Conservation (phyloP, 768 basidiomycete genomes). For the Xerocomus potaroensis region DNA sequence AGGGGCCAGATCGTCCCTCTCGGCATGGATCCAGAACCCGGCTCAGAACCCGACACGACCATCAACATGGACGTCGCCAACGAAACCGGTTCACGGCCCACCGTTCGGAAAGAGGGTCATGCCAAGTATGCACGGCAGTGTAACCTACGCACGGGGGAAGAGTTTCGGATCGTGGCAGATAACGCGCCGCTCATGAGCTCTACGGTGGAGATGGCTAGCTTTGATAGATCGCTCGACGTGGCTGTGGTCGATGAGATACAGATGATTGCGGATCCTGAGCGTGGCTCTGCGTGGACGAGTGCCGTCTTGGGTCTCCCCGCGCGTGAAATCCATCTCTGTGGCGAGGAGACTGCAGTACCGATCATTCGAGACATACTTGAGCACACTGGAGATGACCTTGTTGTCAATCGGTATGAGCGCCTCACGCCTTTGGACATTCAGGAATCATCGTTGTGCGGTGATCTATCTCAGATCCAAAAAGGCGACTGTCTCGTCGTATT, state of each 20-base stretch:
- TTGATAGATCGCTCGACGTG: slow-evolving; percentile 52
- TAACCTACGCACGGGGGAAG: slow-evolving; percentile 92
- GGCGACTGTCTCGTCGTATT: slow-evolving; percentile 95
- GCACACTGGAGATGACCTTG: slow-evolving; percentile 77
- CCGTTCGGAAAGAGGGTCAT: slow-evolving; percentile 37
- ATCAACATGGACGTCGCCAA: slow-evolving; percentile 29
- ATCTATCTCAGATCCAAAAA: slow-evolving; percentile 56
- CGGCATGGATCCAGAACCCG: slow-evolving; percentile 46
- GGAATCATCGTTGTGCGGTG: slow-evolving; percentile 54
- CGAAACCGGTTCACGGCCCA: slow-evolving; percentile 21
- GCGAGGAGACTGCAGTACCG: slow-evolving; percentile 88
- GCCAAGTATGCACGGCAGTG: slow-evolving; percentile 56
- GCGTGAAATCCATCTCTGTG: slow-evolving; percentile 88
- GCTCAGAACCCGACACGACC: slow-evolving; percentile 35
- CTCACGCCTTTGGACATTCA: slow-evolving; percentile 80
- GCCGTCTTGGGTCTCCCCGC: slow-evolving; percentile 77
- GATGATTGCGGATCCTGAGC: slow-evolving; percentile 76
- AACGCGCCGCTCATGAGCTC: slow-evolving; percentile 63
- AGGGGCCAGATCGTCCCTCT: slow-evolving; percentile 80
- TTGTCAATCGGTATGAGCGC: slow-evolving; percentile 80
- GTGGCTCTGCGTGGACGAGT: slow-evolving; percentile 79
- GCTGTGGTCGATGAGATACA: slow-evolving; percentile 97
- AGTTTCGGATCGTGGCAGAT: slow-evolving; percentile 63
- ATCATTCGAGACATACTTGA: slow-evolving; percentile 66
- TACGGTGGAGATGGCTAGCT: slow-evolving; percentile 89